phyloP scores from a whole-genome alignment of 208 protist genomes.

The Porcisia hertigi region DNA sequence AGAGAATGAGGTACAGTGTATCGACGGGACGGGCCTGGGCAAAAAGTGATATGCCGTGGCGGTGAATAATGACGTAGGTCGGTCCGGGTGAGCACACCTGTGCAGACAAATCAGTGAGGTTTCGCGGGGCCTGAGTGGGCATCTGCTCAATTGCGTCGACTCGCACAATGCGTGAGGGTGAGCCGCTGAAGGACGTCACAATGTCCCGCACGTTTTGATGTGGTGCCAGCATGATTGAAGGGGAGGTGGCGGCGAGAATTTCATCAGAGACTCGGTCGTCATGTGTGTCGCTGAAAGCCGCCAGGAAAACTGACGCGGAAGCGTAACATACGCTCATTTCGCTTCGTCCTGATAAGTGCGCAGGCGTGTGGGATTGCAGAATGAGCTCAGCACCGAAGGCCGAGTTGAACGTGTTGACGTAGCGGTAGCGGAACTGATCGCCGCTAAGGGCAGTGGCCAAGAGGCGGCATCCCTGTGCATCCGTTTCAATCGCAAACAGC shows the following conservation, averaged over 20 bases:
- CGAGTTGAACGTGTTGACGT: slow-evolving; percentile 44
- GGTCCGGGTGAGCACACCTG: slow-evolving; percentile 63
- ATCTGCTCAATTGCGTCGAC: slow-evolving; percentile 81
- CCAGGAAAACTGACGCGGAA: slow-evolving; percentile 44
- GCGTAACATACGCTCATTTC: slow-evolving; percentile 78
- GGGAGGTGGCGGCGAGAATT: slow-evolving; percentile 58
- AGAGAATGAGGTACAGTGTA: slow-evolving; percentile 82
- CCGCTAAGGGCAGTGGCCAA: slow-evolving; percentile 70
- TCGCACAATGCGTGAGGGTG: slow-evolving; percentile 55
- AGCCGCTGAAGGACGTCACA: slow-evolving; percentile 57
- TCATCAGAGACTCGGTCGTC: slow-evolving; percentile 50
- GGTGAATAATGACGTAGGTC: slow-evolving; percentile 73
- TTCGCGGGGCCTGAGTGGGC: slow-evolving; percentile 26
- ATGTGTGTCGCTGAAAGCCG: slow-evolving; percentile 39
- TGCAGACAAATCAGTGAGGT: slow-evolving; percentile 68
- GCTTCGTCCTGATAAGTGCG: slow-evolving; percentile 41
- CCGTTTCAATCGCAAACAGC: slow-evolving; percentile 71
- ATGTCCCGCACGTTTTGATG: slow-evolving; percentile 71
- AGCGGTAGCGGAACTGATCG: slow-evolving; percentile 85
- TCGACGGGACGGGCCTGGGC: slow-evolving; percentile 81
- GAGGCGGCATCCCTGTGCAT: slow-evolving; percentile 72
- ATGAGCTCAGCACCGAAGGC: slow-evolving; percentile 46
- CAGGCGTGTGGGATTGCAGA: slow-evolving; percentile 55
- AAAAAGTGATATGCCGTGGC: slow-evolving; percentile 80
- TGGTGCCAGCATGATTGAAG: slow-evolving; percentile 60